Conservation (phyloP, 768 basidiomycete genomes). For the Russula virescens region DNA sequence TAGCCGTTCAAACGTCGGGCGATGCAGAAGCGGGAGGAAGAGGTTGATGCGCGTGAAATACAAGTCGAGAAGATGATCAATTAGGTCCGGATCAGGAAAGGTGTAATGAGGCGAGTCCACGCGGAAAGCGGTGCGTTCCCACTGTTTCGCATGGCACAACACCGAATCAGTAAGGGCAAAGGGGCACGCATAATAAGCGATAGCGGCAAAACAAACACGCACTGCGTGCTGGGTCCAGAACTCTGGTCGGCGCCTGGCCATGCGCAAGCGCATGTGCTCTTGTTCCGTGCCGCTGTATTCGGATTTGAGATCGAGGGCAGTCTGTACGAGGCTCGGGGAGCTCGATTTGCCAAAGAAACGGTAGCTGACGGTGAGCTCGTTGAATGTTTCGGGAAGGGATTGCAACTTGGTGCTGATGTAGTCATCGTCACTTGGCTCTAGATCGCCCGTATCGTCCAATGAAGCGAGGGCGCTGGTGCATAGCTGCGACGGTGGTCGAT, state of each 20-base stretch:
- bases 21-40: conserved; percentile 44
- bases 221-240: conserved; percentile 48
- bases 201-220: conserved; percentile 24
- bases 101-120: not conserved
- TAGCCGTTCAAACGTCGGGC: conserved; percentile 39
- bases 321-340: conserved; percentile 38
- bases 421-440: conserved; percentile 23
- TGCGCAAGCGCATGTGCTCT: conserved; percentile 9
- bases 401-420: conserved; percentile 28
- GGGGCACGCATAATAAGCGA: not conserved
- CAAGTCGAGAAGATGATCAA: conserved; percentile 39
- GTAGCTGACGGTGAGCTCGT: conserved; percentile 29
- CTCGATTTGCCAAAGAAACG: conserved; percentile 42
- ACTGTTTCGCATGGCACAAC: not conserved
- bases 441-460: conserved; percentile 2
- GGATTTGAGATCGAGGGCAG: conserved; percentile 39
- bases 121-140: conserved; percentile 10
- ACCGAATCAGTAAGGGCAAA: not conserved
- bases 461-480: not conserved
- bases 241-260: conserved; percentile 37
- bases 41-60: conserved; percentile 43
- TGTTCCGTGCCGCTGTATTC: conserved; percentile 31
- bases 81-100: conserved; percentile 36
- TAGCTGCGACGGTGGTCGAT: not conserved
- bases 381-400: conserved; percentile 30